These are phyloP conservation scores for Erodium moschatum DNA, from an alignment of 441 rosid genomes.

Conservation along the genomic window DNA sequence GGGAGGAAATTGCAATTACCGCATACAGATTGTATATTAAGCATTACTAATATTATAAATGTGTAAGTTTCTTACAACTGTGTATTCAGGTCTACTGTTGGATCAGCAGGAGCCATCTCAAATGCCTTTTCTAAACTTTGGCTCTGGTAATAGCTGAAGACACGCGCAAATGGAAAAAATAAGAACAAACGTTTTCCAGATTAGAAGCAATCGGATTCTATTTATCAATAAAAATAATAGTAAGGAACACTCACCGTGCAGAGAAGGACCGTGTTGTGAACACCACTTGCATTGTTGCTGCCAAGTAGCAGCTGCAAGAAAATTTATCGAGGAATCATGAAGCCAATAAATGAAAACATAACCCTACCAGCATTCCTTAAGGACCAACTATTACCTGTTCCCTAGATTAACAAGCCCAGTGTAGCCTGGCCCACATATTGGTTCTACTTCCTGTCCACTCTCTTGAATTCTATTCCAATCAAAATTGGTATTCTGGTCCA, in stretches of 20 bases:
- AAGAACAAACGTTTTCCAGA: neutral
- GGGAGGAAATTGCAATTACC: slow-evolving; percentile 5
- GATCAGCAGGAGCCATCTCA: slow-evolving; percentile 89
- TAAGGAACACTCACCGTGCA: slow-evolving; percentile 41
- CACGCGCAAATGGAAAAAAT: slow-evolving; percentile 10
- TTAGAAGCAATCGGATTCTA: slow-evolving; percentile 7
- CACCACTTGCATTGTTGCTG: slow-evolving; percentile 92
- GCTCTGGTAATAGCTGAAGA: slow-evolving; percentile 52
- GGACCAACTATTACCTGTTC: slow-evolving; percentile 53
- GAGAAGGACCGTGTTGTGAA: slow-evolving; percentile 66
- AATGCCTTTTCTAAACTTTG: slow-evolving; percentile 68
- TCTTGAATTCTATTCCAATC: slow-evolving; percentile 99
- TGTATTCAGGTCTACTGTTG: slow-evolving; percentile 86
- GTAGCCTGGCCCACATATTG: slow-evolving; percentile 83
- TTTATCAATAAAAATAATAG: neutral
- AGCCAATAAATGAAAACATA: slow-evolving; percentile 15
- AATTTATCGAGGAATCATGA: slow-evolving; percentile 14
- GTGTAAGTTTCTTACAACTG: slow-evolving; percentile 60
- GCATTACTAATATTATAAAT: slow-evolving; percentile 18
- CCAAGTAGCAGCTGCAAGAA: slow-evolving; percentile 84
- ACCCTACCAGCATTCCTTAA: slow-evolving; percentile 11
- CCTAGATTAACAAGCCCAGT: slow-evolving; percentile 95
- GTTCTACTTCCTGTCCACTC: slow-evolving; percentile 78
- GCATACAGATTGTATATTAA: slow-evolving; percentile 1
- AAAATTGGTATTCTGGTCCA: slow-evolving; percentile 89